Conservation (phyloP, 306 rosid species). For the Cucurbita ficifolia region DNA sequence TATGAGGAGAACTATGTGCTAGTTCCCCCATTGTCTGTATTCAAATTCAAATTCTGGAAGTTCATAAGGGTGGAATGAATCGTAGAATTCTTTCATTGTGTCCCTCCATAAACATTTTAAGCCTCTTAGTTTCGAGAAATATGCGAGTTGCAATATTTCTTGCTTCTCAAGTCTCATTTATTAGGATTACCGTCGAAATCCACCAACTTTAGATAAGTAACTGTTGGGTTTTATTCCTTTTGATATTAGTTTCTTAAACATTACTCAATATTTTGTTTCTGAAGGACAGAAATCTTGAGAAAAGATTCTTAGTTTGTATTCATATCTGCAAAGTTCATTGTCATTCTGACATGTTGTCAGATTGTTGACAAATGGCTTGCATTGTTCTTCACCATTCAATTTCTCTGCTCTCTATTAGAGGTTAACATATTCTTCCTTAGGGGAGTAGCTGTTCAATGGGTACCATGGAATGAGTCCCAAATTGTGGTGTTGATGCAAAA, state of each 20-base stretch:
- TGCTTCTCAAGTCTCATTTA: not conserved
- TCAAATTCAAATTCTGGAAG: conserved; percentile 21
- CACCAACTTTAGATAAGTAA: not conserved
- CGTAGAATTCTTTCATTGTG: conserved; percentile 37
- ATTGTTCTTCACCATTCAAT: conserved; percentile 1
- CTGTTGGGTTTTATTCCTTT: not conserved
- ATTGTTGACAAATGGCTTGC: not conserved
- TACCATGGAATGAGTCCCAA: not conserved
- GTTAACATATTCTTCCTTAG: not conserved
- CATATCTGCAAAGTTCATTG: not conserved
- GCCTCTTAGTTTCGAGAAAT: not conserved
- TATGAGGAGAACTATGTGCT: not conserved
- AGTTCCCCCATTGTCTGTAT: not conserved
- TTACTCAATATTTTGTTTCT: not conserved
- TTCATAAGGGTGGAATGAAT: conserved; percentile 37
- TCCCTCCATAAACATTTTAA: not conserved
- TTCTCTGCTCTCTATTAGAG: not conserved
- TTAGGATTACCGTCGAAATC: not conserved
- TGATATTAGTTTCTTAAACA: not conserved
- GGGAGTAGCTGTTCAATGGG: conserved; percentile 1
- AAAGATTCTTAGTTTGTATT: not conserved
- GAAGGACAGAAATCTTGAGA: not conserved
- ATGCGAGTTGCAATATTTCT: not conserved
- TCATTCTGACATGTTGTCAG: conserved; percentile 1
- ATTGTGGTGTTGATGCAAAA: not conserved